Conservation (phyloP, 140 eudicot species). For the Erigeron philadelphicus region DNA sequence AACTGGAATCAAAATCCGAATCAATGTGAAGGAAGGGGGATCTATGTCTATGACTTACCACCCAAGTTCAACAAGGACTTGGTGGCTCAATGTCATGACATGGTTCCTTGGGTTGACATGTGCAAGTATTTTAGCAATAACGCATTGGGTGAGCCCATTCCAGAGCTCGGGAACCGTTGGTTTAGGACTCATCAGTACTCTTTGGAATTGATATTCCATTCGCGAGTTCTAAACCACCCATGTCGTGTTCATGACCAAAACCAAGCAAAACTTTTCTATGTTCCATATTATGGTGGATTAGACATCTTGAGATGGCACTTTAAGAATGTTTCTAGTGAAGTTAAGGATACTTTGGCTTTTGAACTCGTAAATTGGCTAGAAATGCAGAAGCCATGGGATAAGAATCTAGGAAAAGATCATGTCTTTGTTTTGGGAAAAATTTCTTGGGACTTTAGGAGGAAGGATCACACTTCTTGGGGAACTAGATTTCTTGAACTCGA, state of each 20-base stretch:
- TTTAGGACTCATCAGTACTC: slow-evolving; percentile 79
- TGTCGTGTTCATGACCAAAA: slow-evolving; percentile 62
- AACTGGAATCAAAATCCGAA: slow-evolving; percentile 24
- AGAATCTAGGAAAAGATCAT: slow-evolving; percentile 67
- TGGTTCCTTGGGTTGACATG: slow-evolving; percentile 61
- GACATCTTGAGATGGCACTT: slow-evolving; percentile 91
- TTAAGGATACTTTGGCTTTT: slow-evolving; percentile 55
- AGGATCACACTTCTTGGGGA: slow-evolving; percentile 49
- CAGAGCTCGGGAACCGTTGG: slow-evolving; percentile 71
- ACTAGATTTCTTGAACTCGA: slow-evolving; percentile 61
- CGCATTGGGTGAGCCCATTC: slow-evolving; percentile 63
- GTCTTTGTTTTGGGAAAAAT: slow-evolving; percentile 79
- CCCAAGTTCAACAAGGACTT: slow-evolving; percentile 78
- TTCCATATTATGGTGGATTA: slow-evolving; percentile 81
- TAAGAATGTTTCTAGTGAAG: slow-evolving; percentile 55
- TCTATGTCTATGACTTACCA: slow-evolving; percentile 75
- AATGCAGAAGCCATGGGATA: slow-evolving; percentile 54
- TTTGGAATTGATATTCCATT: slow-evolving; percentile 67
- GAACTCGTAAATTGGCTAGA: slow-evolving; percentile 74
- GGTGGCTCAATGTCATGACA: slow-evolving; percentile 51
- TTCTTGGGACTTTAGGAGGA: slow-evolving; percentile 84
- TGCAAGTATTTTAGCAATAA: slow-evolving; percentile 60
- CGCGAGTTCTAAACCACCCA: slow-evolving; percentile 68
- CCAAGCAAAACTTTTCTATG: slow-evolving; percentile 72
- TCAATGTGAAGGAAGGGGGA: slow-evolving; percentile 56